Conservation (phyloP, 2,329 filamentous ascomycete species). For the Aschersonia sp. region DNA sequence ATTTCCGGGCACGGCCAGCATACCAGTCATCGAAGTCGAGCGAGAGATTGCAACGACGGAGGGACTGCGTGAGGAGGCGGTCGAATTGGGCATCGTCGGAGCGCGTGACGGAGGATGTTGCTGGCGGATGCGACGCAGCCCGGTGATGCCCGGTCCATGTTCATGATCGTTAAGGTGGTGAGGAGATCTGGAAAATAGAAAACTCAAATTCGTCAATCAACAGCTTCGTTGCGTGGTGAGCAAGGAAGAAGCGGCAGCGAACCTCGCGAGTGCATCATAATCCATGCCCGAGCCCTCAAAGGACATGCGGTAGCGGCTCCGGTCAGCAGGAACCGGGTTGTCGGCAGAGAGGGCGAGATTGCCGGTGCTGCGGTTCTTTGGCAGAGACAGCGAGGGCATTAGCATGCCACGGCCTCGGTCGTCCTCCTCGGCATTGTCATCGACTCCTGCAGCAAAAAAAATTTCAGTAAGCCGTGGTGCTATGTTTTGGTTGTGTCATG, state of each 20-base stretch:
- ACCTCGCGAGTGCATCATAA: slow-evolving; percentile 64
- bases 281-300: slow-evolving; percentile 52
- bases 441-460: slow-evolving; percentile 13
- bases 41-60: slow-evolving; percentile 44
- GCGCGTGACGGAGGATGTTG: slow-evolving; percentile 50
- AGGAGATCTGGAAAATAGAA: slow-evolving; percentile 47
- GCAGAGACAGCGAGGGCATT: slow-evolving; percentile 33
- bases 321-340: slow-evolving; percentile 34
- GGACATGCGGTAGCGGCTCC: slow-evolving; percentile 54
- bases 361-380: slow-evolving; percentile 52
- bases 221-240: slow-evolving; percentile 5
- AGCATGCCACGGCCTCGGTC: slow-evolving; percentile 30
- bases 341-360: slow-evolving; percentile 38
- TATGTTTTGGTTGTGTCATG: not conserved
- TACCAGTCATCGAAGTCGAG: slow-evolving; percentile 56
- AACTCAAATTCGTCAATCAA: not conserved
- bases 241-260: slow-evolving; percentile 7
- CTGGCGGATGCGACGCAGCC: slow-evolving; percentile 86
- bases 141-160: slow-evolving; percentile 71
- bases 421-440: slow-evolving; percentile 17
- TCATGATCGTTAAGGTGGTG: slow-evolving; percentile 77
- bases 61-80: slow-evolving; percentile 45
- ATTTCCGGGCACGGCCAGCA: slow-evolving; percentile 41
- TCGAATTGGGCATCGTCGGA: slow-evolving; percentile 48
- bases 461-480: slow-evolving; percentile 8